Evolutionary conservation across 2,329 filamentous ascomycete species (phyloP).

Genomic region (Clarireedia monteithiana): DNA sequence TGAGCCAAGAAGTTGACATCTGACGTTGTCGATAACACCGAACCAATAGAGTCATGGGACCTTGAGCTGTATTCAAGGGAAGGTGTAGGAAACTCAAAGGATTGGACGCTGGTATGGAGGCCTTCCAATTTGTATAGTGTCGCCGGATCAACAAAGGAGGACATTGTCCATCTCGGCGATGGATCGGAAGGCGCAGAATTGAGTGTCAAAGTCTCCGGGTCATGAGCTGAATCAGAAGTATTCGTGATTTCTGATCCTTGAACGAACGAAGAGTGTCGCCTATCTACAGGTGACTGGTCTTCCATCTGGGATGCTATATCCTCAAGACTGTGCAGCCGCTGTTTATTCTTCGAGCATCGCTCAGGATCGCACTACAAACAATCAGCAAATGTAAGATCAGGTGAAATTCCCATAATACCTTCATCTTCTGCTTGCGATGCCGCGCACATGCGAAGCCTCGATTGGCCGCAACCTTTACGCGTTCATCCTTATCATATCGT

Average conservation of each 20-base stretch:
- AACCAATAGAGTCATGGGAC: constrained; percentile 7
- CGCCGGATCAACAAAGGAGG: constrained; percentile 4
- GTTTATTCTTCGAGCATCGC: constrained; percentile 8
- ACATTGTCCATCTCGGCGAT: background rate
- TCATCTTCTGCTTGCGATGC: constrained; percentile 15
- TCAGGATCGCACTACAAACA: constrained; percentile 7
- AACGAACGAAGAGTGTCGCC: constrained; percentile 4
- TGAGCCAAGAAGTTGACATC: constrained; percentile 2
- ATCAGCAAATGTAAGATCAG: background rate
- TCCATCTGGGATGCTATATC: constrained; percentile 1
- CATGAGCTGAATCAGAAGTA: background rate
- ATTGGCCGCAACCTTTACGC: constrained; percentile 15
- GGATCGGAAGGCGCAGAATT: background rate
- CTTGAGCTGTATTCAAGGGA: constrained; percentile 7
- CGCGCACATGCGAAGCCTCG: constrained; percentile 15
- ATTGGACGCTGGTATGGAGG: constrained; percentile 4
- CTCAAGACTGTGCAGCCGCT: constrained; percentile 4
- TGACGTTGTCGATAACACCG: constrained; percentile 1
- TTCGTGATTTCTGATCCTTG: constrained; percentile 1
- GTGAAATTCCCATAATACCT: constrained; percentile 4
- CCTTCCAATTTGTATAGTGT: constrained; percentile 7
- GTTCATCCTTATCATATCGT: constrained; percentile 13
- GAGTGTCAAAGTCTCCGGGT: background rate
- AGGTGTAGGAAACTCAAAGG: constrained; percentile 2
- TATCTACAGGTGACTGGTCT: background rate